phyloP scores from a whole-genome alignment of 1,139 yeast genomes.

The Blastobotrys petasosporus region DNA sequence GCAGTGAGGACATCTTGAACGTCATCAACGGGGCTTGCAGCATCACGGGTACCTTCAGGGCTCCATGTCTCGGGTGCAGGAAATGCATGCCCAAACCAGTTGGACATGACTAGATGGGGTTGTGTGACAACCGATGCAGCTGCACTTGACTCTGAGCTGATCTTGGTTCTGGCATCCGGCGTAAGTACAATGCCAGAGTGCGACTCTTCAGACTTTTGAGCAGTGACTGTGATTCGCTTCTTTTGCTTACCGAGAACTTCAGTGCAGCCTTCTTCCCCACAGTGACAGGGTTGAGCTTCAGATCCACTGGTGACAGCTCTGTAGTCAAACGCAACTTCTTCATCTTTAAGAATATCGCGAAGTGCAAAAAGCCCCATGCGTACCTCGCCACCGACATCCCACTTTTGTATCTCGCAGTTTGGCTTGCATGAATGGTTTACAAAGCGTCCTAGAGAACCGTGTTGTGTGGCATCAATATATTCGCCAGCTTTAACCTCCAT shows the following conservation, averaged over 20 bases:
- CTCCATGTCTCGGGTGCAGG: too few relatives aligned
- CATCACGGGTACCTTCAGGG: too few relatives aligned
- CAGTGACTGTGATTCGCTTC: slow-evolving; percentile 64
- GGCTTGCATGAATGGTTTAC: slow-evolving; percentile 95
- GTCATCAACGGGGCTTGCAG: too few relatives aligned
- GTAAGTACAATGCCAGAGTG: too few relatives aligned
- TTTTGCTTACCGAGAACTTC: slow-evolving; percentile 96
- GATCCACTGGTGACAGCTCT: slow-evolving; percentile 97
- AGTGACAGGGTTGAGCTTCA: slow-evolving; percentile 86
- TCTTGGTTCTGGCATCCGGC: too few relatives aligned
- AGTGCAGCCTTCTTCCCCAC: slow-evolving; percentile 88
- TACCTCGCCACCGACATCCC: slow-evolving; percentile 89
- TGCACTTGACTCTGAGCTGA: too few relatives aligned
- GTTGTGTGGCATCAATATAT: slow-evolving; percentile 87
- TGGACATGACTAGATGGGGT: too few relatives aligned
- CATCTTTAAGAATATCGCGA: slow-evolving; percentile 65
- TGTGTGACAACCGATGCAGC: too few relatives aligned
- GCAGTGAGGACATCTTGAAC: too few relatives aligned
- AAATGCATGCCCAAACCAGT: too few relatives aligned
- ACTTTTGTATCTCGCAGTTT: slow-evolving; percentile 89
- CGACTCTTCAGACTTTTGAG: slow-evolving; percentile 25
- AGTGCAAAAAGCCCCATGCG: slow-evolving; percentile 95
- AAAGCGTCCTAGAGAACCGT: slow-evolving; percentile 84
- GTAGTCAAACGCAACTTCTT: slow-evolving; percentile 91
- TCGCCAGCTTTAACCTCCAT: slow-evolving; percentile 95